A percentile compares a stretch with the other conserved stretches of the same genome.
Conservation (phyloP, 2,329 filamentous ascomycete genomes). For the Cladosporium austrohemisphaericum region DNA sequence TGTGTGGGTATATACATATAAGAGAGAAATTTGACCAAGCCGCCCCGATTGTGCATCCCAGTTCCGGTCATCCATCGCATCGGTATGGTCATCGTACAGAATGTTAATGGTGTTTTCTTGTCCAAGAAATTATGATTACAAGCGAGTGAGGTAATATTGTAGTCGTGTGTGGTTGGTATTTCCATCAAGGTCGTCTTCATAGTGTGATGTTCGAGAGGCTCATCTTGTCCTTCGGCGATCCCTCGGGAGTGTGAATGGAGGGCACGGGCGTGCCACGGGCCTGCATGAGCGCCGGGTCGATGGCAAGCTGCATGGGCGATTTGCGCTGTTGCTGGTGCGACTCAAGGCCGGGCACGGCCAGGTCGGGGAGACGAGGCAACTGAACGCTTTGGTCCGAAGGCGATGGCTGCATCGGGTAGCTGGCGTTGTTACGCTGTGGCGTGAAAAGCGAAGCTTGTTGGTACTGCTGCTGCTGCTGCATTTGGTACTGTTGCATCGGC, state of each 20-base stretch:
- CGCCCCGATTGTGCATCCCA: background rate
- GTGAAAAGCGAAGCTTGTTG: constrained; percentile 7
- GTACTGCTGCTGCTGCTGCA: constrained; percentile 15
- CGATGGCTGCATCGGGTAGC: constrained; percentile 13
- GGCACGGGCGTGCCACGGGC: constrained; percentile 25
- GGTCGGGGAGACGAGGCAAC: constrained; percentile 28
- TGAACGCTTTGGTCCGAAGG: constrained; percentile 24
- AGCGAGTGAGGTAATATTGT: constrained; percentile 11
- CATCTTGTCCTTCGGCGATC: constrained; percentile 38
- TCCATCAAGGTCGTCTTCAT: constrained; percentile 14
- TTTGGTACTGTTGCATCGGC: constrained; percentile 14
- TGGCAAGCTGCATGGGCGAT: constrained; percentile 19
- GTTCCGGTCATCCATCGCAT: background rate
- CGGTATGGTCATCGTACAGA: constrained; percentile 12
- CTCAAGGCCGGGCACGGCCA: constrained; percentile 18
- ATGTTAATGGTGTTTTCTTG: constrained; percentile 6
- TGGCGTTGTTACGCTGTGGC: constrained; percentile 5
- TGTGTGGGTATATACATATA: constrained; percentile 19
- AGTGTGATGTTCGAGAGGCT: constrained; percentile 36
- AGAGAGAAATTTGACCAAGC: constrained; percentile 16
- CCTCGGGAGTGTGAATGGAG: constrained; percentile 28
- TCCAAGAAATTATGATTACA: constrained; percentile 17
- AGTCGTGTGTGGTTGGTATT: background rate
- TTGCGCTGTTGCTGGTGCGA: constrained; percentile 15
- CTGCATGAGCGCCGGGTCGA: constrained; percentile 27